Percentiles rank a stretch among this genome's conserved stretches.
These are phyloP conservation scores for Yamadazyma spencermartinsiae DNA, from an alignment of 1,139 yeast genomes.

Conservation along the genomic window DNA sequence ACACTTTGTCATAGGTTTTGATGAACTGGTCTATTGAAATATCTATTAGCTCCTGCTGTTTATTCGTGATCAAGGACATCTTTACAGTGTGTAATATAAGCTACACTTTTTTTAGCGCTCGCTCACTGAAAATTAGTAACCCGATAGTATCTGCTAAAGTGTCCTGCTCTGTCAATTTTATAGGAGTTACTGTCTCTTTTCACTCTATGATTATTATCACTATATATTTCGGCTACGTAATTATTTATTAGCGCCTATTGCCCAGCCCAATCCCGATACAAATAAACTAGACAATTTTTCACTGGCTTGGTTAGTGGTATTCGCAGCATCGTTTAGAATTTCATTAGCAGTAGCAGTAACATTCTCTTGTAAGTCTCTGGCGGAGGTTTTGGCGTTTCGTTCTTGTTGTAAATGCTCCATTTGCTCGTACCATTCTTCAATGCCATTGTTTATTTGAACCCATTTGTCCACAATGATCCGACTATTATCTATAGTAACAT, in stretches of 20 bases:
- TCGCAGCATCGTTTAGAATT: slow-evolving; percentile 34
- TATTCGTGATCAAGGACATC: slow-evolving; percentile 32
- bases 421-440: slow-evolving; percentile 23
- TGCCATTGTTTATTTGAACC: slow-evolving; percentile 29
- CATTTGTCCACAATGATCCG: slow-evolving; percentile 38
- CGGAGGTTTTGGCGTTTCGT: slow-evolving; percentile 4
- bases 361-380: slow-evolving; percentile 13
- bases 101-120: too few species aligned
- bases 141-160: too few species aligned
- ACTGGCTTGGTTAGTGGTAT: slow-evolving; percentile 39
- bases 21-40: slow-evolving; percentile 32
- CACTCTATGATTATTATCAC: too few species aligned
- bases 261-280: slow-evolving; percentile 66
- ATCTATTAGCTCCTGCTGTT: slow-evolving; percentile 36
- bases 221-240: background rate
- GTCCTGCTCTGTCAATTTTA: too few species aligned
- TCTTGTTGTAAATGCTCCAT: slow-evolving; percentile 9
- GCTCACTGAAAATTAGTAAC: too few species aligned
- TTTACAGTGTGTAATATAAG: too few species aligned
- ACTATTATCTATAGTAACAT: slow-evolving; percentile 23
- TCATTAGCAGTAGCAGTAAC: slow-evolving; percentile 24
- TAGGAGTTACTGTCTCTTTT: too few species aligned
- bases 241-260: slow-evolving; percentile 52
- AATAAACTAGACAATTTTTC: slow-evolving; percentile 53
- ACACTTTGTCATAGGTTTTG: slow-evolving; percentile 34